These are phyloP conservation scores for Cenchrus americanus DNA, from an alignment of 176 grass and related monocot genomes.

Conservation along the genomic window DNA sequence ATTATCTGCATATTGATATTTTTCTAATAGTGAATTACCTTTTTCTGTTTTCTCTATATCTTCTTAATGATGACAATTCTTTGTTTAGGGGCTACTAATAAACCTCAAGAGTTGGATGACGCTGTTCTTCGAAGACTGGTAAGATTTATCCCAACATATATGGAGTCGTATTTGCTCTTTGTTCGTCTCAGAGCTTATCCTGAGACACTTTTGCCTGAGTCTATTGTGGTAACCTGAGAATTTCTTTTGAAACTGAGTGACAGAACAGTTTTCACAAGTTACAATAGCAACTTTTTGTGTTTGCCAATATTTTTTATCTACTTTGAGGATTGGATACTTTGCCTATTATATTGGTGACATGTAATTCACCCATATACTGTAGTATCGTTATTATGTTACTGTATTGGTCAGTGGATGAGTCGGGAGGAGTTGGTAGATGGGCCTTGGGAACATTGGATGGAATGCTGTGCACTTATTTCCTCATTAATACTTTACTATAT, in stretches of 20 bases:
- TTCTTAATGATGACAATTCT: constrained; percentile 40
- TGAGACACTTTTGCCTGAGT: neutral
- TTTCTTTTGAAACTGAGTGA: neutral
- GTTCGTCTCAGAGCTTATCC: neutral
- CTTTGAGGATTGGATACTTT: neutral
- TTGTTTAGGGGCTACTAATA: constrained; percentile 91
- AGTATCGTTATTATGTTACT: neutral
- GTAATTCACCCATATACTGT: constrained; percentile 18
- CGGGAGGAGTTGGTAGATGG: neutral
- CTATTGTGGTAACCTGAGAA: neutral
- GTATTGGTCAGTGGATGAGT: neutral
- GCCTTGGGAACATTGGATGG: neutral
- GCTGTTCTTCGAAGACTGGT: constrained; percentile 98
- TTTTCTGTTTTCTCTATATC: constrained; percentile 27
- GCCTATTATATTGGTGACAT: neutral
- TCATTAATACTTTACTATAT: neutral
- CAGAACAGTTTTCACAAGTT: neutral
- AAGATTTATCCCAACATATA: constrained; percentile 25
- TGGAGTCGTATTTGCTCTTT: neutral
- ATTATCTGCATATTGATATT: neutral
- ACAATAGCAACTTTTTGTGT: neutral
- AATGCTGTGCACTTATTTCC: constrained; percentile 3
- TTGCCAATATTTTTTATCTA: neutral
- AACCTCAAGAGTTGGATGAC: constrained; percentile 98
- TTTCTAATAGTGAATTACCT: neutral